Evolutionary conservation across 2,329 filamentous ascomycete genomes (phyloP).

Genomic region (Fusarium papillatum): DNA sequence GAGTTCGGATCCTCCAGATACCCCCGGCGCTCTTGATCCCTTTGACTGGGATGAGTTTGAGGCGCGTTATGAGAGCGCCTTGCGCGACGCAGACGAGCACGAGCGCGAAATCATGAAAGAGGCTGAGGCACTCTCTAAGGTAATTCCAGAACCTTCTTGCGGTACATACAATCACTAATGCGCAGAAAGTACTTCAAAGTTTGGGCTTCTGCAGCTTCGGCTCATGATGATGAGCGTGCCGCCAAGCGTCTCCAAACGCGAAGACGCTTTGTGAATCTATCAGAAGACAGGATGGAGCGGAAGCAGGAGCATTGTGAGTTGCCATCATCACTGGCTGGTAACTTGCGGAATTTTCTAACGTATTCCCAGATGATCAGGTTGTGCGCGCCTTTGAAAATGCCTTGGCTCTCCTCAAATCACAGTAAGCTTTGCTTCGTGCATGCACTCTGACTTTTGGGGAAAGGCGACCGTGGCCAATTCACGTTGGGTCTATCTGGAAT

Average conservation of each 20-base stretch:
- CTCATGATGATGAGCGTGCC: conserved; percentile 82
- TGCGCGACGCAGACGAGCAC: conserved; percentile 71
- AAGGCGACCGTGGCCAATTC: not conserved
- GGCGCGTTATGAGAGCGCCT: conserved; percentile 74
- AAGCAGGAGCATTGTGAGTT: conserved; percentile 86
- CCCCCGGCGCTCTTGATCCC: conserved; percentile 64
- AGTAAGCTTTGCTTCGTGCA: conserved; percentile 35
- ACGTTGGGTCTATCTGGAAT: not conserved
- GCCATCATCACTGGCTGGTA: not conserved
- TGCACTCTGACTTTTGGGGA: not conserved
- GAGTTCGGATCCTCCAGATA: conserved; percentile 57
- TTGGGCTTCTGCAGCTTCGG: conserved; percentile 81
- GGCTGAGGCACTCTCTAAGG: conserved; percentile 76
- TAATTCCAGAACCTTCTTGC: conserved; percentile 44
- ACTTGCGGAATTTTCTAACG: conserved; percentile 25
- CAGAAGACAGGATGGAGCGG: conserved; percentile 78
- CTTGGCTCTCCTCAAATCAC: conserved; percentile 64
- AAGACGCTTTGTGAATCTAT: conserved; percentile 79
- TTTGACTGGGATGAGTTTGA: conserved; percentile 88
- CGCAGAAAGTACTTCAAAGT: conserved; percentile 77
- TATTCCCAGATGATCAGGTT: conserved; percentile 61
- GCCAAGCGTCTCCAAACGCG: conserved; percentile 86
- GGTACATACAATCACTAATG: conserved; percentile 1
- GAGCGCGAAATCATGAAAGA: conserved; percentile 78
- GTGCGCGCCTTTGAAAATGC: conserved; percentile 74